Evolutionary conservation across 495 filamentous ascomycete species (phyloP), one percentile per base, ranked within the genome.

Genomic region (Penicillium crystallinum): DNA sequence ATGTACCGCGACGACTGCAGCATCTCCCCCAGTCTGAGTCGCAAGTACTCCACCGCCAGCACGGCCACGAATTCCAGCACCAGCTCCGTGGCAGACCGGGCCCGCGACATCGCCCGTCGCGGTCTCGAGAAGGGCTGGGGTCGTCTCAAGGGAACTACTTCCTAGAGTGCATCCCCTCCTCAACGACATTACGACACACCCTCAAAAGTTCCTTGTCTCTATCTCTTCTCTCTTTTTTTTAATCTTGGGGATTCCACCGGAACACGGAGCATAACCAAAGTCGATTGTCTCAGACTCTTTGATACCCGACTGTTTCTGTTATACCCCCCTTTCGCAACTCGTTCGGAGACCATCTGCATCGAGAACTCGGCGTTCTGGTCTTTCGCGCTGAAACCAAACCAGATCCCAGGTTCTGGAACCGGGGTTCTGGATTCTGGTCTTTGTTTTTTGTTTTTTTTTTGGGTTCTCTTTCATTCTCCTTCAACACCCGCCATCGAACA

Each of bases 111-210:
- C 54, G 73, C 73, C 53, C 66, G 67, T 36, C 65, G 63, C 21
- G 67, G 71, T 35, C 56, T 77, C 14, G 69, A 74, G 58, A 73
- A 69, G 61, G 67, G 70, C 45, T 77, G 73, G 73, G 70, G 65
- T 47, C 74, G 73, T 61, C 54, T 77, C 42, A 72, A 63, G 62
- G 66, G 68, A 11, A 31, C 29, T 31, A 6, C 29, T 11, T 2
- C 72, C 53, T 75, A 71, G n/a, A 47, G 51, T 19, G 47, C 10
- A 10, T 17, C 25, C n/a, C 29, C 49, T 1, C 36, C 42, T 53
- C 47, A 38, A 67, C 55, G 56, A 63, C 49, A 53, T 68, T 18
- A 64, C 59, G 58, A 71, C 61, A 46, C 58, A 43, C 57, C 27
- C 19, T 44, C 61, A 63, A 73, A 70, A 67, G 47, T 49, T 65